Percentiles rank a stretch among this genome's conserved stretches.
These are phyloP conservation scores for Arachis hypogaea DNA, from an alignment of 306 rosid genomes.

Conservation along the genomic window DNA sequence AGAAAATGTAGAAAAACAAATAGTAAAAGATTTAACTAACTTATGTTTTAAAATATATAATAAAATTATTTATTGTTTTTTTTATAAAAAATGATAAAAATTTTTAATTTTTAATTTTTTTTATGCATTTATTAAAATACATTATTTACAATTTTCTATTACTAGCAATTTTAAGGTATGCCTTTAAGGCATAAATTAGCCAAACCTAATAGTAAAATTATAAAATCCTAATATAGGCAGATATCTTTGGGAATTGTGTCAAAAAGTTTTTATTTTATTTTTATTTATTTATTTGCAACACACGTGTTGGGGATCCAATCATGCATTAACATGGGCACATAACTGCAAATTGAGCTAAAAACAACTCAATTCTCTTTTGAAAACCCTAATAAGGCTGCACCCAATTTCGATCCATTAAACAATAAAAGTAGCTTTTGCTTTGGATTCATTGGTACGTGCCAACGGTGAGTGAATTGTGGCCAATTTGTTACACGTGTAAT, in stretches of 20 bases:
- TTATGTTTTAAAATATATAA: too few species aligned
- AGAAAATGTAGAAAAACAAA: neutral
- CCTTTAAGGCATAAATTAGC: too few species aligned
- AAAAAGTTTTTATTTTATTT: neutral
- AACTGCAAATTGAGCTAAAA: neutral
- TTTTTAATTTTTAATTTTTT: too few species aligned
- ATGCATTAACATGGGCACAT: neutral
- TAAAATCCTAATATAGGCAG: neutral
- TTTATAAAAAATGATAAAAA: too few species aligned
- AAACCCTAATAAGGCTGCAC: neutral
- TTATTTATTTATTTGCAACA: neutral
- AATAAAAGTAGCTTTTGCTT: neutral
- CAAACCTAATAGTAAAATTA: too few species aligned
- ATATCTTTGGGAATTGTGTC: neutral
- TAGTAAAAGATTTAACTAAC: neutral
- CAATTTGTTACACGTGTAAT: neutral
- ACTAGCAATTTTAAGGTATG: too few species aligned
- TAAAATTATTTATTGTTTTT: too few species aligned
- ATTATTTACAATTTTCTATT: too few species aligned
- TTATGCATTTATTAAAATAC: too few species aligned
- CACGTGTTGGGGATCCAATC: neutral
- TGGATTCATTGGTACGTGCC: neutral
- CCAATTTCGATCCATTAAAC: neutral
- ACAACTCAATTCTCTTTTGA: neutral
- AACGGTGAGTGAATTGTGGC: neutral